Evolutionary conservation across 2,329 filamentous ascomycete genomes (phyloP), one percentile per base, ranked within the genome.

Genomic region (Blumeriella jaapii): DNA sequence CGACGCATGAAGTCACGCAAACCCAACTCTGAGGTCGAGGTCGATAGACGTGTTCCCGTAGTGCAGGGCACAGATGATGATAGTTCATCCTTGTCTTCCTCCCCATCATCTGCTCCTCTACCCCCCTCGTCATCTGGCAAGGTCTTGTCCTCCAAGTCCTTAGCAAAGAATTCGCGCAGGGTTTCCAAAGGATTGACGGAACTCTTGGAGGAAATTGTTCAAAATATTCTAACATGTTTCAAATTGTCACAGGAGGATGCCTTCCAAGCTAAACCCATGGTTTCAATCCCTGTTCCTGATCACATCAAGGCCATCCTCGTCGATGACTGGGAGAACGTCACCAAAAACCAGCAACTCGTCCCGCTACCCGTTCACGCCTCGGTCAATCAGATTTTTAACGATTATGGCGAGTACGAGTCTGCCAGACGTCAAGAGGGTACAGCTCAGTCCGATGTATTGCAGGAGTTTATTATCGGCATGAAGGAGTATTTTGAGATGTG

Each of bases 301-400:
- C 75, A 82, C 46, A 69, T 98, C 47, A 95, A 96, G 63, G 84
- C 82, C 11, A 71, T 93, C 44, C 74, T 98, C 3, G 91, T 98
- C 14, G 91, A 98, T 56, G 91, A 98, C 58, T 98, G 91, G 91
- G 91, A 98, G 59, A 93, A 95, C 51, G 78, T 98, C 42, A 98
- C 91, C 38, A 96, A 95, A 63, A 91, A 93, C 55, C 75, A 85
- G 49, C 83, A 89, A 55, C 75, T 96, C 3, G 84, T 95, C 19
- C 78, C 83, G 2, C 67, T 98, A 11, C 91, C 91, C 0, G 78
- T 85, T 29, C 66, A 69, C 17, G 73, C 79, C 33, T 76, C 89
- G 1, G 84, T 91, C 40, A 74, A 71, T 45, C 64, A 74, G 46
- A 84, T 98, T 42, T 64, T 98, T 11, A 70, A 85, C 31, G 81